These are phyloP conservation scores for Chrysoporthe cubensis DNA, from an alignment of 2,329 filamentous ascomycete species.

Conservation along the genomic window DNA sequence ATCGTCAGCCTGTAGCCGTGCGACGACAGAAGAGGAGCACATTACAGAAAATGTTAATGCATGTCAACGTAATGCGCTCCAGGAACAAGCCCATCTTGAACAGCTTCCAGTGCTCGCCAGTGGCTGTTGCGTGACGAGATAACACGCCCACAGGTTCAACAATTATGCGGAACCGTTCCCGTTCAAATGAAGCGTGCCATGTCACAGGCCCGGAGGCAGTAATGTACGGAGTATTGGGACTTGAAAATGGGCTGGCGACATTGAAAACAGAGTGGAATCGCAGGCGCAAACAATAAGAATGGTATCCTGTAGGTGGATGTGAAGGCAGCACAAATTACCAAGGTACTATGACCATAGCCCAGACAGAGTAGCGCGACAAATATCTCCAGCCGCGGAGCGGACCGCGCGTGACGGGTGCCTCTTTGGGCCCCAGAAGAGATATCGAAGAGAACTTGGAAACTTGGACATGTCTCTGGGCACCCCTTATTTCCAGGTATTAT, in stretches of 20 bases:
- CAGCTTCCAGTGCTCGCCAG: too few relatives aligned
- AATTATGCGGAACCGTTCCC: too few relatives aligned
- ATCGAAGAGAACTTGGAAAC: constrained; percentile 17
- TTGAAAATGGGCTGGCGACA: too few relatives aligned
- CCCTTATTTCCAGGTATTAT: not conserved
- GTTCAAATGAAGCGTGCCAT: too few relatives aligned
- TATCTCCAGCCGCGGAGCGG: constrained; percentile 5
- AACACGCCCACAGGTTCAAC: not conserved
- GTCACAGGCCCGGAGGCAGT: too few relatives aligned
- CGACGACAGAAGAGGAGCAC: not conserved
- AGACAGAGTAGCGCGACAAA: too few relatives aligned
- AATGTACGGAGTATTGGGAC: too few relatives aligned
- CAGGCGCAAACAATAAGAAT: too few relatives aligned
- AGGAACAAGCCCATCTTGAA: constrained; percentile 22
- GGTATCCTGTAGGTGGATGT: too few relatives aligned
- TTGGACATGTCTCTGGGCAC: not conserved
- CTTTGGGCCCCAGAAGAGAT: not conserved
- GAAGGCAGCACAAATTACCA: not conserved
- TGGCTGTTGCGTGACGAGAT: not conserved
- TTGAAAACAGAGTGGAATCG: too few relatives aligned
- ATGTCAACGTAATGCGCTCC: constrained; percentile 18
- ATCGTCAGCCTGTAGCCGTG: not conserved
- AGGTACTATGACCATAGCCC: too few relatives aligned
- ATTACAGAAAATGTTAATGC: constrained; percentile 23
- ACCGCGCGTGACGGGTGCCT: constrained; percentile 5